phyloP scores from a whole-genome alignment of 768 basidiomycete genomes.

The Saitozyma sp. region DNA sequence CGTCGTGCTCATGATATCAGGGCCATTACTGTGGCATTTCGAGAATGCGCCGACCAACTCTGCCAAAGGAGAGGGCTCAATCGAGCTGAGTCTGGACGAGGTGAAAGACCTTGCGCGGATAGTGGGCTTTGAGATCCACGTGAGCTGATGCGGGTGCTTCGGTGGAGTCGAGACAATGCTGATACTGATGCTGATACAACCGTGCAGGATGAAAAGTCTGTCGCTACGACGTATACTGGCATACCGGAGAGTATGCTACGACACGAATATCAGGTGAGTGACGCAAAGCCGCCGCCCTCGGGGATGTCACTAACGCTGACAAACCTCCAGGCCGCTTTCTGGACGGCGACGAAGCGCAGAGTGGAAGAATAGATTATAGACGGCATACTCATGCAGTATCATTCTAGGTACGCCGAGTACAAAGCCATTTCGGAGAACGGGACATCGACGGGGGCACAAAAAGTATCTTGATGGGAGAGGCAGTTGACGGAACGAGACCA shows the following conservation, averaged over 20 bases:
- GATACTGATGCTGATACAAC: no score
- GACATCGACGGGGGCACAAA: no score
- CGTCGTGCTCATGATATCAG: conserved; percentile 51
- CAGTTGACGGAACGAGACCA: no score
- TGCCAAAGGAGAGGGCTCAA: conserved; percentile 65
- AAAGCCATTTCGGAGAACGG: no score
- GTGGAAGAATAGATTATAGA: no score
- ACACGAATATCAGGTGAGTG: conserved; percentile 68
- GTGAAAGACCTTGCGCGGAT: conserved; percentile 69
- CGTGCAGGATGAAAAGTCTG: conserved; percentile 70
- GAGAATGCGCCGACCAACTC: conserved; percentile 70
- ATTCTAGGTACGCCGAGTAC: no score
- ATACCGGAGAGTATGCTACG: conserved; percentile 77
- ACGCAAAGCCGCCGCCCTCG: conserved; percentile 5
- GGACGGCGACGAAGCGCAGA: conserved; percentile 26
- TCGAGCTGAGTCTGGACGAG: conserved; percentile 88
- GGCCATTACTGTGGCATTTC: conserved; percentile 95
- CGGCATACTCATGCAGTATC: no score
- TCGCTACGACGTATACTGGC: conserved; percentile 83
- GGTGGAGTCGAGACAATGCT: neutral
- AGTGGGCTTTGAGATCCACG: conserved; percentile 80
- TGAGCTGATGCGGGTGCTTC: conserved; percentile 53
- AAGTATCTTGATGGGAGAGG: no score
- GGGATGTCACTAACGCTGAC: conserved; percentile 2
- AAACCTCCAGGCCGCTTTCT: conserved; percentile 18